Base-by-base conservation (phyloP, 192 early-diverging fungal species). In the Coemansia sp. region DNA sequence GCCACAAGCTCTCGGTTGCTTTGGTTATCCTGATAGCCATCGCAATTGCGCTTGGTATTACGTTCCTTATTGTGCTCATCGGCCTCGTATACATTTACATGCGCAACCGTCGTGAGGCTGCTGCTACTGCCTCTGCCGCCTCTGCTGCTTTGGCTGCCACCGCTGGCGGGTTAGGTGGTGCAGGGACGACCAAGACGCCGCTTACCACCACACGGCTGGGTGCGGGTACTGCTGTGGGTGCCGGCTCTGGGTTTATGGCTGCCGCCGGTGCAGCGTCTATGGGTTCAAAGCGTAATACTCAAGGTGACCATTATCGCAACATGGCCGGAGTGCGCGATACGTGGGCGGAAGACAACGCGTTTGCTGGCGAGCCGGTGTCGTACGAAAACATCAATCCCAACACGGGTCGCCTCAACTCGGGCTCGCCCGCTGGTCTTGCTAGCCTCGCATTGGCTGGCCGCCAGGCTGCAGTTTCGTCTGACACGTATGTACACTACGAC, bases 11-110 rank as follows among this genome's bases (percentile, higher is more conserved):
- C 14, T 77, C 89, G 0, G 63, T 84, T 0, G 82, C 85, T 4
- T 65, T 86, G 37, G 85, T 91, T 3, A 86, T 91, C 24, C 62
- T 89, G 12, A 84, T 89, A 45, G 84, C 89, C 33, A 71, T 86
- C 22, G 86, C 82, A 8, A 86, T 88, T 39, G 84, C 89, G 17
- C 71, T 89, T 18, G 83, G 74, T 2, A 64, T 91, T 0, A 83
- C 86, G 15, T 80, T 86, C 63, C 61, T 86, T 3, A 81, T 88
- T 41, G 85, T 89, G 15, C 57, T 81, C 13, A 42, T 81, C 33
- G 86, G 84, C 2, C 75, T 89, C 48, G 42, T 79, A 9, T 83
- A 84, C 54, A 67, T 82, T 15, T 82, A 82, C 66, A 49, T 73
- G 62, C 80, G 80, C 61, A 82, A 82, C 54, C 71, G 73, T 19